phyloP scores from a whole-genome alignment of 2,329 filamentous ascomycete species.

The Talaromyces amestolkiae region DNA sequence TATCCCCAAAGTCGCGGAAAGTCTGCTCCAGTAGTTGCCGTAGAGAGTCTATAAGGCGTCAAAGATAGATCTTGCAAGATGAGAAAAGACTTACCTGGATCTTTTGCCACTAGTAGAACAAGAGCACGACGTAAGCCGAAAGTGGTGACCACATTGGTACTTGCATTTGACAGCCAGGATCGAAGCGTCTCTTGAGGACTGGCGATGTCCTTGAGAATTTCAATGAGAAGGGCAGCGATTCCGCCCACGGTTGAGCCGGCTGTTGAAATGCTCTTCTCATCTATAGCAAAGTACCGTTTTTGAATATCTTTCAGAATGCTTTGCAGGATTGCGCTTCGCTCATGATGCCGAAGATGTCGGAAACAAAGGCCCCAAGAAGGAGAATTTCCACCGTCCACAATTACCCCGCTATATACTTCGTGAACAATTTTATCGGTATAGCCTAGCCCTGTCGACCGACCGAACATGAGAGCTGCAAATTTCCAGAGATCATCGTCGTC shows the following conservation, averaged over 20 bases:
- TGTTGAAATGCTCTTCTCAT: slow-evolving; percentile 15
- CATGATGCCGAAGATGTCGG: slow-evolving; percentile 45
- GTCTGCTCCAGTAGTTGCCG: slow-evolving; percentile 61
- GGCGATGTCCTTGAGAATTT: slow-evolving; percentile 50
- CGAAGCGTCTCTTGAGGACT: slow-evolving; percentile 55
- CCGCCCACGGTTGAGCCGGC: slow-evolving; percentile 50
- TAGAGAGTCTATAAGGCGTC: slow-evolving; percentile 34
- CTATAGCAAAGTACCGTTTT: slow-evolving; percentile 37
- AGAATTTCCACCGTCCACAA: slow-evolving; percentile 30
- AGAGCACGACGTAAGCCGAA: slow-evolving; percentile 67
- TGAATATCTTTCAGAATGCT: slow-evolving; percentile 46
- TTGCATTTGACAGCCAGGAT: slow-evolving; percentile 63
- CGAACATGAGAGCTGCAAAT: slow-evolving; percentile 46
- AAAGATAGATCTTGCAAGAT: slow-evolving; percentile 69
- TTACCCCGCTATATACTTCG: slow-evolving; percentile 39
- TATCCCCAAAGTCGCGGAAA: slow-evolving; percentile 75
- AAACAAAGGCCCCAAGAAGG: slow-evolving; percentile 41
- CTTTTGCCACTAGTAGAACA: slow-evolving; percentile 55
- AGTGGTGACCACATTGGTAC: slow-evolving; percentile 64
- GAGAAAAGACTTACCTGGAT: slow-evolving; percentile 43
- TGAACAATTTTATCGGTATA: slow-evolving; percentile 61
- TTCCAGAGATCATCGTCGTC: slow-evolving; percentile 32
- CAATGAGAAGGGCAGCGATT: slow-evolving; percentile 56
- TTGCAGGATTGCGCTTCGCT: slow-evolving; percentile 49
- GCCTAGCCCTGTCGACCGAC: slow-evolving; percentile 66